Conservation (phyloP, 164 flowering plant species). For the Vitis labrusca region DNA sequence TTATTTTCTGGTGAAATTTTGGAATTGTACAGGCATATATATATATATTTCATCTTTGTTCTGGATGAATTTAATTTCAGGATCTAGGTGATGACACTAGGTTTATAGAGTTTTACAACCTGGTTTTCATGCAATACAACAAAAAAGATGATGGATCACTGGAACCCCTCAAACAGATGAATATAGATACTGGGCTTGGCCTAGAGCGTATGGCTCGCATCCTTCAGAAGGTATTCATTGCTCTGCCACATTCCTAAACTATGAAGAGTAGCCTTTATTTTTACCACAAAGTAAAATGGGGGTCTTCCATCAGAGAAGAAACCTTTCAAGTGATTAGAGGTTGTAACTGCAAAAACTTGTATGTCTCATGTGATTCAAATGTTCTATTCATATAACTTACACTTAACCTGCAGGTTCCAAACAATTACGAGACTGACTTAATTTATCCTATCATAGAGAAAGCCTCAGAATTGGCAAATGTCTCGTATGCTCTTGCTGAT, state of each 20-base stretch:
- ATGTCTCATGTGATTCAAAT: neutral
- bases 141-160: conserved; percentile 85
- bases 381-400: neutral
- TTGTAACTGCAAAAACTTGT: neutral
- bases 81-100: conserved; percentile 93
- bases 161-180: conserved; percentile 82
- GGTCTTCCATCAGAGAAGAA: too few relatives aligned
- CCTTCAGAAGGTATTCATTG: conserved; percentile 69
- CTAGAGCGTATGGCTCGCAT: conserved; percentile 92
- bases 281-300: too few relatives aligned
- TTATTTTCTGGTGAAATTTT: neutral
- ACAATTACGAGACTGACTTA: conserved; percentile 93
- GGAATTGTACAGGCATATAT: too few relatives aligned
- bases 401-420: conserved; percentile 70
- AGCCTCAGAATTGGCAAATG: conserved; percentile 72
- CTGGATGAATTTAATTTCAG: conserved; percentile 35
- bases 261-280: too few relatives aligned
- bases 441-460: conserved; percentile 91
- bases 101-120: conserved; percentile 92
- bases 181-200: conserved; percentile 94
- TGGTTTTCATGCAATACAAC: conserved; percentile 95
- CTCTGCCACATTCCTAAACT: neutral
- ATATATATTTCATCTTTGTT: conserved; percentile 1
- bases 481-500: conserved; percentile 62
- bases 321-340: too few relatives aligned